phyloP scores from a whole-genome alignment of 208 protist genomes.

The Sergeia podlipaevii region DNA sequence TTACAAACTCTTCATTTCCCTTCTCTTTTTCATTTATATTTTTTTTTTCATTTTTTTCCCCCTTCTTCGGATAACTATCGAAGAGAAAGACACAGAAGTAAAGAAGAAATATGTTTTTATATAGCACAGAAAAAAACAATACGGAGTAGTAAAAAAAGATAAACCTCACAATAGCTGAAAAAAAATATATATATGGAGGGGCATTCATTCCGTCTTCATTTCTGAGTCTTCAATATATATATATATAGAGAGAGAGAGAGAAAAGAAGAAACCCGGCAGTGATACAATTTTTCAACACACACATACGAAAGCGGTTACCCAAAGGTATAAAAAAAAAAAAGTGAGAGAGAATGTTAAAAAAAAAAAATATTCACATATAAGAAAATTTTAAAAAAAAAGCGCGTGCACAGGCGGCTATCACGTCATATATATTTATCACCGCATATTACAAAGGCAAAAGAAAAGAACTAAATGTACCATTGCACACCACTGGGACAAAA shows the following conservation, averaged over 20 bases:
- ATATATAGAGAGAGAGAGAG: constrained; percentile 5
- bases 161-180: not conserved
- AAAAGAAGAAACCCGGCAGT: constrained; percentile 5
- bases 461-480: too few relatives aligned
- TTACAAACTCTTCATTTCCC: too few relatives aligned
- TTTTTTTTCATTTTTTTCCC: not conserved
- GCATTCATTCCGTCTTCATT: too few relatives aligned
- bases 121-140: not conserved
- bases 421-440: too few relatives aligned
- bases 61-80: not conserved
- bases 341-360: not conserved
- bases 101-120: constrained; percentile 1
- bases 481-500: too few relatives aligned
- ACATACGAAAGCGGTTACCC: not conserved
- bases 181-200: too few relatives aligned
- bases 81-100: constrained; percentile 1
- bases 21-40: too few relatives aligned
- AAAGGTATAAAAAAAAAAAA: constrained; percentile 2
- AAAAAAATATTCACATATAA: constrained; percentile 5
- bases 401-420: too few relatives aligned
- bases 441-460: too few relatives aligned
- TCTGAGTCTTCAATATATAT: not conserved
- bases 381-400: constrained; percentile 1
- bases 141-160: not conserved
- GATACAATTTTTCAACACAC: not conserved